Evolutionary conservation across 805 yeast species (phyloP).

Genomic region (Yamadazyma tumulicola): DNA sequence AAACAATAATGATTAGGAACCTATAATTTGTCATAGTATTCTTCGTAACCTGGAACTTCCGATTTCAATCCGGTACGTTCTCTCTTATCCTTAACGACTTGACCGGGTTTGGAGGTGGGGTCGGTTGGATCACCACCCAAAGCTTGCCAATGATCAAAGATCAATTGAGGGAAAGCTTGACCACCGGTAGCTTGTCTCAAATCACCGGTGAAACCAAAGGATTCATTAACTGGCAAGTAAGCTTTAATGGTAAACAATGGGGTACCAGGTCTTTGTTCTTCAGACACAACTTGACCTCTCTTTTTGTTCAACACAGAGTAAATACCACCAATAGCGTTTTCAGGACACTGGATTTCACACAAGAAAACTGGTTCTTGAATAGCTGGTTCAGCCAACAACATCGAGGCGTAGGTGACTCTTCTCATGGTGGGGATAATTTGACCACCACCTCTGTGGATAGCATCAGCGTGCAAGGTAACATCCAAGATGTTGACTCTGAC

Average conservation of each 20-base stretch:
- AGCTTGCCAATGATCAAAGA: constrained; percentile 97
- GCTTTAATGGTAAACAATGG: constrained; percentile 99
- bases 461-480: constrained; percentile 99
- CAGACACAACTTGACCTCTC: constrained; percentile 99
- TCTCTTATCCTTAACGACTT: constrained; percentile 61
- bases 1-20: constrained; percentile 1
- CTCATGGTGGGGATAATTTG: constrained; percentile 99
- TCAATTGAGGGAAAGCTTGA: constrained; percentile 99
- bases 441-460: constrained; percentile 99
- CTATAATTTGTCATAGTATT: constrained; percentile 91
- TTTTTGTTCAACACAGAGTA: constrained; percentile 98
- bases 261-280: constrained; percentile 99
- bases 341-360: constrained; percentile 99
- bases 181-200: constrained; percentile 99
- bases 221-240: constrained; percentile 99
- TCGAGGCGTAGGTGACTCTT: constrained; percentile 98
- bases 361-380: constrained; percentile 99
- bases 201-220: constrained; percentile 99
- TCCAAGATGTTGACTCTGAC: constrained; percentile 97
- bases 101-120: constrained; percentile 67
- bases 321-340: constrained; percentile 99
- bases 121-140: constrained; percentile 91
- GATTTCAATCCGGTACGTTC: constrained; percentile 97
- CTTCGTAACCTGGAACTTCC: constrained; percentile 98
- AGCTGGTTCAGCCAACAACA: constrained; percentile 97